These are phyloP conservation scores for Cardamine chenopodiifolia DNA, from an alignment of 345 rosid species.

Conservation along the genomic window DNA sequence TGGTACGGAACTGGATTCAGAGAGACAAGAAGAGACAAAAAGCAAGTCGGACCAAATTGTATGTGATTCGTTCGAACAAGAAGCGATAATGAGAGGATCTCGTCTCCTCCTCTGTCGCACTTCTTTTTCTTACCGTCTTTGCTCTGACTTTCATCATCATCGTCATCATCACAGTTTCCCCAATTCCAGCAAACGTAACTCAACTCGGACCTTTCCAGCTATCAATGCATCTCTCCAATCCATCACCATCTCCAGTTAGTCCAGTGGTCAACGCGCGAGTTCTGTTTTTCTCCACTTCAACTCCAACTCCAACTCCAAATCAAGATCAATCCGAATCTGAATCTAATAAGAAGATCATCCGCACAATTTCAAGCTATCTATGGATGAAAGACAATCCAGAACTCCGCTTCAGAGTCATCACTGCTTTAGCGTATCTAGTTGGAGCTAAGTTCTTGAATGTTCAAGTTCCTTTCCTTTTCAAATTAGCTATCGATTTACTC, in stretches of 20 bases:
- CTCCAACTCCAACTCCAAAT: slow-evolving; percentile 47
- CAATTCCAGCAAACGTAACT: slow-evolving; percentile 26
- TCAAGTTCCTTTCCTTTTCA: slow-evolving; percentile 94
- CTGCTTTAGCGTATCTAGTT: slow-evolving; percentile 75
- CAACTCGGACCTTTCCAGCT: slow-evolving; percentile 4
- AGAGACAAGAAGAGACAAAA: not conserved
- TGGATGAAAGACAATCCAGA: slow-evolving; percentile 87
- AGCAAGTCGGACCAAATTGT: not conserved
- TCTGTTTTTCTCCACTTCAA: slow-evolving; percentile 51
- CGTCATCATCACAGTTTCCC: slow-evolving; percentile 11
- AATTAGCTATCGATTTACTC: slow-evolving; percentile 84
- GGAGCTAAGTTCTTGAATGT: slow-evolving; percentile 84
- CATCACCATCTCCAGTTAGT: slow-evolving; percentile 32
- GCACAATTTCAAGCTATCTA: slow-evolving; percentile 63
- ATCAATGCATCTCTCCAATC: slow-evolving; percentile 40
- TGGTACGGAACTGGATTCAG: not conserved
- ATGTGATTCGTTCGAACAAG: slow-evolving; percentile 25
- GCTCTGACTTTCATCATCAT: slow-evolving; percentile 19
- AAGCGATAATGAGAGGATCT: slow-evolving; percentile 24
- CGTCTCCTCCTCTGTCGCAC: slow-evolving; percentile 29
- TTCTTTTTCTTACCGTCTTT: slow-evolving; percentile 21
- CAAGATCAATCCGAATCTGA: slow-evolving; percentile 14
- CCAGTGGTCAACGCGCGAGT: slow-evolving; percentile 40
- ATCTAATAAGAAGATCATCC: slow-evolving; percentile 54
- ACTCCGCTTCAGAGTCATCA: slow-evolving; percentile 74